Evolutionary conservation across 305 asterid species (phyloP).

Genomic region (Fraxinus sp.): DNA sequence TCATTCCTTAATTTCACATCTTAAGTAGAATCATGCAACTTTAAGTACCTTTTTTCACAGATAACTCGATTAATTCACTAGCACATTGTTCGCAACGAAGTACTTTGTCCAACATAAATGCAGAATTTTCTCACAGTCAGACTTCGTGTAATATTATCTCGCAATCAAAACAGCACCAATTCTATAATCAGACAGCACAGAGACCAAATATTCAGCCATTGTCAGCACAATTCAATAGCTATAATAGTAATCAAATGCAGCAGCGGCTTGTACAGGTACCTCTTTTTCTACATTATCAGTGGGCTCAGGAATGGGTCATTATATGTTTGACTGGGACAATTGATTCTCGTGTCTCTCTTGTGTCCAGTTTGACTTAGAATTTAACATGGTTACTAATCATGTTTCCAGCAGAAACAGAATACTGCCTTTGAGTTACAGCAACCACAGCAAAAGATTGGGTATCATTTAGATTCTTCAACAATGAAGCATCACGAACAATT

Average conservation of each 20-base stretch:
- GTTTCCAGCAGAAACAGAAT: background rate
- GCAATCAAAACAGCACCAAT: slow-evolving; percentile 14
- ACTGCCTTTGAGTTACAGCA: background rate
- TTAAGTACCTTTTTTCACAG: slow-evolving; percentile 11
- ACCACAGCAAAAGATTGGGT: slow-evolving; percentile 23
- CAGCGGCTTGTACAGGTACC: slow-evolving; percentile 28
- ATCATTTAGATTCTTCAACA: slow-evolving; percentile 19
- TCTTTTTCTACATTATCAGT: background rate
- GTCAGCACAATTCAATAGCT: slow-evolving; percentile 21
- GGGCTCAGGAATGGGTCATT: background rate
- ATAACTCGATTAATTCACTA: background rate
- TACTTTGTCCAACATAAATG: background rate
- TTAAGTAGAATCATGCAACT: background rate
- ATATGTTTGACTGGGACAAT: background rate
- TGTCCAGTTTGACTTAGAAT: background rate
- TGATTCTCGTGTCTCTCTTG: background rate
- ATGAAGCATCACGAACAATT: slow-evolving; percentile 22
- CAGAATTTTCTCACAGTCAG: slow-evolving; percentile 14
- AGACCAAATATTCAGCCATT: slow-evolving; percentile 24
- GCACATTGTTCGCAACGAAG: slow-evolving; percentile 1
- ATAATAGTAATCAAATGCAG: slow-evolving; percentile 6
- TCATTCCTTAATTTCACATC: background rate
- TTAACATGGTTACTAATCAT: background rate
- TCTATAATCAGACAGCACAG: slow-evolving; percentile 6
- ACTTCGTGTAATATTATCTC: slow-evolving; percentile 15